Base-by-base conservation (phyloP, 768 basidiomycete genomes). In the Coprinopsis sp. region DNA sequence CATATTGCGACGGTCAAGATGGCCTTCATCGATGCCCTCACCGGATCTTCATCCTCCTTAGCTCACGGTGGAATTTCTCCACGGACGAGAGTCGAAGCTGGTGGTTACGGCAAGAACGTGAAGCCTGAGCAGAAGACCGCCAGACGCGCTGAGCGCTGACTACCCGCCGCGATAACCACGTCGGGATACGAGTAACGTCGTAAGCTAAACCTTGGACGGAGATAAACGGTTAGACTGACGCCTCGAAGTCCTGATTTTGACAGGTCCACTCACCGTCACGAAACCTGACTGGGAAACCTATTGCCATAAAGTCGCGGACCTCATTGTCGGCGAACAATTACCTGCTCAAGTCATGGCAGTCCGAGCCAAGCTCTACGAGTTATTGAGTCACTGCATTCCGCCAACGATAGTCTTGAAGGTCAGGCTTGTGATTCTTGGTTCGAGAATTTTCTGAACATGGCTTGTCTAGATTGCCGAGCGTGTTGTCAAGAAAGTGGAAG, bases 261-360 rank as follows among this genome's bases (percentile, higher is more conserved):
- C 81, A 4, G 87, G 88, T 25, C 69, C 86, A 30, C 67, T 92
- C 47, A 74, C 77, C 27, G 91, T 95, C 47, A 91, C 93, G 12
- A 93, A 97, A 66, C 93, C 96, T n/a, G 96, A 99, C 60, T 99
- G 96, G 96, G 96, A 99, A 64, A 89, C 87, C 10, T 99, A 96
- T 61, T 96, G 94, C 55, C 74, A 84, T 54, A 91, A 92, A 61
- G 84, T 97, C 10, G 93, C 87, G 12, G 91, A 94, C 62, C 68
- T 89, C 58, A 93, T 99, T 51, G 70, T 97, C 14, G 74, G 79
- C 51, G 91, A 96, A 56, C 96, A 99, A 66, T 81, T 83, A 23
- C 92, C 96, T 16, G 79, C 84, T 45, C 80, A 83, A 48, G 82
- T 98, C 39, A 86, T 96, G 79, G 90, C 92, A 64, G 89, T 99